Percentiles rank a stretch among this genome's conserved stretches.
Evolutionary conservation across 805 yeast species (phyloP).

Genomic region (Kodamaea kakaduensis): DNA sequence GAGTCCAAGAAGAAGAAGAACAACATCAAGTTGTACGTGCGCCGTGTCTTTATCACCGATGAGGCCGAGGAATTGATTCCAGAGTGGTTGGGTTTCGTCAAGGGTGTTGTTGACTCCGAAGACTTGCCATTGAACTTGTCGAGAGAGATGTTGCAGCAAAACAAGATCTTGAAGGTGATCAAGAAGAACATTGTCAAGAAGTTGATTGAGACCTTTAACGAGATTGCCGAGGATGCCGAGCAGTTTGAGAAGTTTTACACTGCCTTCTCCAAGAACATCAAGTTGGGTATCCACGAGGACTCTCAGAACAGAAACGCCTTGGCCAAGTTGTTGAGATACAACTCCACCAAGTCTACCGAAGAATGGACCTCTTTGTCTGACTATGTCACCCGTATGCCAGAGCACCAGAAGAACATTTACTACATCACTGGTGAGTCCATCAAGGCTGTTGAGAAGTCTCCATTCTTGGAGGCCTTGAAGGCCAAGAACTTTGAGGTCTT

Average conservation of each 20-base stretch:
- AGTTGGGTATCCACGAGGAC: conserved; percentile 99
- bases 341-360: conserved; percentile 93
- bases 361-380: conserved; percentile 93
- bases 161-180: conserved; percentile 98
- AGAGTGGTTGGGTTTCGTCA: conserved; percentile 96
- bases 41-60: conserved; percentile 99
- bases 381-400: conserved; percentile 99
- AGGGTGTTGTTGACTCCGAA: conserved; percentile 99
- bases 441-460: conserved; percentile 98
- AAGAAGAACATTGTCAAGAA: conserved; percentile 99
- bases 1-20: conserved; percentile 99
- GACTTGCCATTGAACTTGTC: conserved; percentile 99
- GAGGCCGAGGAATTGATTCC: conserved; percentile 99
- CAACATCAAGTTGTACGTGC: conserved; percentile 97
- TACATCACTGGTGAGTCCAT: conserved; percentile 98
- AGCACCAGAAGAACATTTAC: conserved; percentile 99
- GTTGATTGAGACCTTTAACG: conserved; percentile 96
- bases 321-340: conserved; percentile 94
- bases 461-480: conserved; percentile 97
- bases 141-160: conserved; percentile 99
- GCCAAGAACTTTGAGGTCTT: conserved; percentile 98
- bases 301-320: conserved; percentile 94
- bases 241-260: conserved; percentile 97
- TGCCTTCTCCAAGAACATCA: conserved; percentile 97
- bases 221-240: conserved; percentile 98